Evolutionary conservation across 2,329 filamentous ascomycete genomes (phyloP).

Genomic region (Hypoxylon sp.): DNA sequence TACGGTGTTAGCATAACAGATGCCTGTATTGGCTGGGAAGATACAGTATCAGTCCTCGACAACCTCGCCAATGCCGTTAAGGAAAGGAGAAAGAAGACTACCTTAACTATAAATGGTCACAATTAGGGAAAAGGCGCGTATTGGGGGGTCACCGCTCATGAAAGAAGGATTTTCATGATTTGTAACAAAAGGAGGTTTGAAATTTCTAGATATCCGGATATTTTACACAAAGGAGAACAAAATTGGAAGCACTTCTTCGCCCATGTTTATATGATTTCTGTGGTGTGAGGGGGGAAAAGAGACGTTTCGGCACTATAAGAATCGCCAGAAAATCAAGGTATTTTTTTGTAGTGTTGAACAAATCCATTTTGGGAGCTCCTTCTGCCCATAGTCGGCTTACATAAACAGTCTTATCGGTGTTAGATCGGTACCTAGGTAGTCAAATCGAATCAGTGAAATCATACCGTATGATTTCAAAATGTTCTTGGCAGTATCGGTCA

Average conservation of each 20-base stretch:
- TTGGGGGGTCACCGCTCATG: background rate
- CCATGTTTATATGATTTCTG: background rate
- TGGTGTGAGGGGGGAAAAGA: background rate
- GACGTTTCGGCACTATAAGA: background rate
- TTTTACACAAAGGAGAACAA: constrained; percentile 13
- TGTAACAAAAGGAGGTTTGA: constrained; percentile 30
- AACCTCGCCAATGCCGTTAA: constrained; percentile 84
- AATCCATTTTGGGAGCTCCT: background rate
- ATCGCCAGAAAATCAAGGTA: background rate
- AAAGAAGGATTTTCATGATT: constrained; percentile 11
- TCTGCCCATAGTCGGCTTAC: background rate
- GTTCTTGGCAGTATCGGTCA: constrained; percentile 23
- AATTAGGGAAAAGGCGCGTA: background rate
- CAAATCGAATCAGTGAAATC: background rate
- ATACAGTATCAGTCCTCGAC: constrained; percentile 84
- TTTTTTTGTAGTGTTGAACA: background rate
- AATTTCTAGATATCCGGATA: constrained; percentile 25
- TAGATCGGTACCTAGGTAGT: background rate
- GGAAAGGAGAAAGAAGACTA: constrained; percentile 72
- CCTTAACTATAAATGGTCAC: constrained; percentile 50
- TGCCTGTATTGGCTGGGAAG: constrained; percentile 95
- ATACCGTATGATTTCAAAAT: constrained; percentile 15
- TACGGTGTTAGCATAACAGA: constrained; percentile 98
- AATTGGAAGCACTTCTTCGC: constrained; percentile 6
- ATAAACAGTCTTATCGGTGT: background rate